Base-by-base conservation (phyloP, 495 filamentous ascomycete species). In the Tuber magnatum region DNA sequence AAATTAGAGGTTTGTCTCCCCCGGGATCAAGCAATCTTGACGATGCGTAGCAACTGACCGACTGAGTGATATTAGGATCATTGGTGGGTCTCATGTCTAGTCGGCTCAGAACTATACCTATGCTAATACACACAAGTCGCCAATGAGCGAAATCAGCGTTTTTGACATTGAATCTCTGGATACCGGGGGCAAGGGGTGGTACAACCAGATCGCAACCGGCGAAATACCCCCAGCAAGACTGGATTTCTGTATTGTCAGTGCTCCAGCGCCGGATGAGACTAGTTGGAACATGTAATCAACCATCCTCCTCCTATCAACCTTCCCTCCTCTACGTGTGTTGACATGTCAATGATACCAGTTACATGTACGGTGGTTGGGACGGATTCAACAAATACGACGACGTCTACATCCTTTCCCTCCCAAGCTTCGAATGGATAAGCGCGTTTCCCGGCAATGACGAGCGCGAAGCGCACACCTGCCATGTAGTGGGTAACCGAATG, bases 381-480 rank as follows among this genome's bases (percentile, higher is more conserved):
- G 65, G 46, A 43, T 9, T 35, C 16, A 51, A 61, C 28, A 65
- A 12, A 9, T 72, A 72, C 76, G 87, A 88, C 76, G 88, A 90
- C 81, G 84, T 88, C 24, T 89, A 87, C 74, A 86, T 89, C 68
- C 84, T 90, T 28, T 84, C 85, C 70, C 80, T 90, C 8, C 89
- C 89, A 1, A 85, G 85, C 9, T 91, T 90, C 77, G 84, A 82
- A 38, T 90, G 89, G 88, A 81, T 72, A 38, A 69, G 68, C 18
- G 69, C 78, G 18, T 81, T 76, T 44, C 42, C 68, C 2, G 80
- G 75, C 0, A 32, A 40, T 7, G 70, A 32, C n/a, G 76, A 76
- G 43, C 79, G 80, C 24, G 81, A 79, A 44, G 80, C 73, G 40
- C 77, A 78, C 71, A 80, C 71, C 6, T 81, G 80, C 39, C 72